Evolutionary conservation across 2,329 filamentous ascomycete genomes (phyloP), one percentile per base, ranked within the genome.

Genomic region (Pseudogymnoascus sp.): DNA sequence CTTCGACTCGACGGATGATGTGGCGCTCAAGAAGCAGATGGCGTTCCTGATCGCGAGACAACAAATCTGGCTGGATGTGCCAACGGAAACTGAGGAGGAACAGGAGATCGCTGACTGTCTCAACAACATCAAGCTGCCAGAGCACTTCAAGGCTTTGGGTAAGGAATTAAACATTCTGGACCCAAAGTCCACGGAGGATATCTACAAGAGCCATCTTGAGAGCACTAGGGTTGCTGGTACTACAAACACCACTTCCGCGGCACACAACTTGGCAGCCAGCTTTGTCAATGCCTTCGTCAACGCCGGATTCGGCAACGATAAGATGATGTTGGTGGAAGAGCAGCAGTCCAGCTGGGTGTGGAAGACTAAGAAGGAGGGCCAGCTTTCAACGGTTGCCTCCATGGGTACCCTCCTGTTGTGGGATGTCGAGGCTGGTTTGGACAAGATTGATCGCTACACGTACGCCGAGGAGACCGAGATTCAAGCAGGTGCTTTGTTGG

Each of bases 201-300:
- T 99, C 71, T 99, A 99, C 84, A 99, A 99, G 81, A 96, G 92
- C 73, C 94, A 99, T 76, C 84, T 99, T 4, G 94, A 99, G 77
- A 97, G 90, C 78, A 96, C 88, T 70, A 86, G 95, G 66, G 94
- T 95, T 62, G 91, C 91, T 23, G 92, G 92, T 37, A 84, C 96
- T 77, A 97, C 93, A 10, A 97, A 97, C 73, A 85, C 95, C 56
- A 94, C 99, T 74, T 99, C 94, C 8, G 92, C 93, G 31, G 85
- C 92, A 70, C 93, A 99, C 79, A 99, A 99, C 72, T 82, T 99
- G 65, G 92, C 94, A 3, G 94, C 93, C 62, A 92, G 89, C 3
- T 97, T 99, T 69, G 95, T 99, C 67, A 99, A 99, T 72, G 91
- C 90, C 0, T 97, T 99, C 71, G 92, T 94, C 66, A 99, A 99